Evolutionary conservation across 2,329 filamentous ascomycete species (phyloP).

Genomic region (Fusarium udum): DNA sequence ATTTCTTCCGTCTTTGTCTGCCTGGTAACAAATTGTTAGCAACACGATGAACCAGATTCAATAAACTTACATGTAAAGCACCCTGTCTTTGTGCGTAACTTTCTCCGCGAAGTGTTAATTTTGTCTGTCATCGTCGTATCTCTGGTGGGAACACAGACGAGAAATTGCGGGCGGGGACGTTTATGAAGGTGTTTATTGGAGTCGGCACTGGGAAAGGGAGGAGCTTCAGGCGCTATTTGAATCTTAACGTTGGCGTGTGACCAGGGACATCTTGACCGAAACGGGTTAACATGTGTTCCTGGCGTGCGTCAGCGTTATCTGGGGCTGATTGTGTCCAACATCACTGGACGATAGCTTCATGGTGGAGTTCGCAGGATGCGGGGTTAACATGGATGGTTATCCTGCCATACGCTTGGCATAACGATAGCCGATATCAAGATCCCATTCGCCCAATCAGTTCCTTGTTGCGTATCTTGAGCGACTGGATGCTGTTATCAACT

Average conservation of each 20-base stretch:
- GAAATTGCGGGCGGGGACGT: not conserved
- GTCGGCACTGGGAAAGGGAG: not conserved
- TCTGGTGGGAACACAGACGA: fast-evolving
- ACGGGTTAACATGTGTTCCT: not conserved
- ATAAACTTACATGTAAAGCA: conserved; percentile 24
- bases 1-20: conserved; percentile 32
- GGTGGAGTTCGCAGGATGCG: not conserved
- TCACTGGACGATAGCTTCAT: not conserved
- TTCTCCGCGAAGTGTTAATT: not conserved
- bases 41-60: fast-evolving
- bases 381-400: not conserved
- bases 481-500: not conserved
- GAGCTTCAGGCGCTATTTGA: not conserved
- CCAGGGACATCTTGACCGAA: not conserved
- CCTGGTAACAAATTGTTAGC: not conserved
- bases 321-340: not conserved
- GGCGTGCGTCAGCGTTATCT: not conserved
- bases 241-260: not conserved
- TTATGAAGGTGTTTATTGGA: not conserved
- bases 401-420: not conserved
- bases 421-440: not conserved
- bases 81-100: conserved; percentile 31
- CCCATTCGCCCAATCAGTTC: not conserved
- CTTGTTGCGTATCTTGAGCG: not conserved
- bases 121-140: not conserved